Base-by-base conservation (phyloP, 164 flowering plant genomes). In the Pachysandra terminalis region DNA sequence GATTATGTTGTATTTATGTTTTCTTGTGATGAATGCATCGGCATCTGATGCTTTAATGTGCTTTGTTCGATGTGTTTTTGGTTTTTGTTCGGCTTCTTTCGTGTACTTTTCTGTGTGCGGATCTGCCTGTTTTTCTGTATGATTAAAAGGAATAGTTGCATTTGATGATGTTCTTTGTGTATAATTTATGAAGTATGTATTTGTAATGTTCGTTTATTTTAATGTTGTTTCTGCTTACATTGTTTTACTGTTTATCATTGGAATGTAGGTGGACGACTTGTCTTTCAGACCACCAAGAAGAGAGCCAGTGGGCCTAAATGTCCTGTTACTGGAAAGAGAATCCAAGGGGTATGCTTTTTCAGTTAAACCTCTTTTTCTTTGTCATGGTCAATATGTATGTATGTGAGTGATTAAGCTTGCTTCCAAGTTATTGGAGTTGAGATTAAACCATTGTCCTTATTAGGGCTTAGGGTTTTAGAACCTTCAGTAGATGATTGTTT, bases 271-370 rank as follows among this genome's bases (percentile, higher is more conserved):
- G 89, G 89, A 8, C 80, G 70, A 69, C 71, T 80, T 32, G 77
- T 82, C 9, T 82, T 77, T 45, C 87, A 82, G 79, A 79, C 60
- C 26, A 73, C 84, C 1, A 80, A 85, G 82, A 84, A 84, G 84
- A 77, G 81, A 41, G 85, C 85, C 0, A 84, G 79, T 35, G 87
- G 87, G 3, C 89, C 89, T 3, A 81, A 81, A 51, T 85, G 87
- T 52, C 89, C 89, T 35, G 87, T 85, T 25, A 85, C 87, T 57
- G 85, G 85, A 16, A 85, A 83, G 79, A 80, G 89, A 63, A 85
- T 85, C 55, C 89, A 85, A 73, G 87, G 87, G 78, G 89, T 85
- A 76, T 61, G 51, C 51, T 45, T 1, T 79, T 21, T 15, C 17
- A 26, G 5, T 19, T 24, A 16, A 15, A 19, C 19, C 5, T 17